Conservation (phyloP, 371 early-diverging fungal genomes). For the Rhizomucor miehei region DNA sequence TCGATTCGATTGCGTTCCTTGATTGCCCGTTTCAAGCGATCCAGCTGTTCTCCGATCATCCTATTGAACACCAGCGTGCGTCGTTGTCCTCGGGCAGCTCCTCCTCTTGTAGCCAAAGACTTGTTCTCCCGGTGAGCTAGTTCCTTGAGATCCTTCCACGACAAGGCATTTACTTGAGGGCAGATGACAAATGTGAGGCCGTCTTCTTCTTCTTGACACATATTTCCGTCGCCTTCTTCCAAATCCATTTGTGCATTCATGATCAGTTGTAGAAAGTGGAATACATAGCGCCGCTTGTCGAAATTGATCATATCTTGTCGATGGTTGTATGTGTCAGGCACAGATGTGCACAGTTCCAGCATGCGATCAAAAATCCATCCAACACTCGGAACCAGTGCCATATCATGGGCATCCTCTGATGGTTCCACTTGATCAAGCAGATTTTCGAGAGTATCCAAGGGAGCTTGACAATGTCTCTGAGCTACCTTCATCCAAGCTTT, state of each 20-base stretch:
- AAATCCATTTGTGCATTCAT: constrained; percentile 37
- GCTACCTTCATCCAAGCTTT: constrained; percentile 72
- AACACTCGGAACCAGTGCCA: constrained; percentile 41
- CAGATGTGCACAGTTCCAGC: constrained; percentile 41
- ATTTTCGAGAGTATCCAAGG: constrained; percentile 61
- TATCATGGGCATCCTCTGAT: not conserved
- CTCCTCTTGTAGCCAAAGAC: constrained; percentile 19
- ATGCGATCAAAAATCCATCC: constrained; percentile 59
- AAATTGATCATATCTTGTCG: constrained; percentile 57
- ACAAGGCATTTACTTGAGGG: constrained; percentile 18
- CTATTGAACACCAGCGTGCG: constrained; percentile 43
- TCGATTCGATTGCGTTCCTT: constrained; percentile 73
- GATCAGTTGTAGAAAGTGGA: constrained; percentile 60
- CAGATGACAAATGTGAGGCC: constrained; percentile 22
- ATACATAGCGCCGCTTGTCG: constrained; percentile 69
- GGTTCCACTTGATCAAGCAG: constrained; percentile 12
- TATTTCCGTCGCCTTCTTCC: constrained; percentile 8
- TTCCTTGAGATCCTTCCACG: constrained; percentile 40
- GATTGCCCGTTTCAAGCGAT: constrained; percentile 67
- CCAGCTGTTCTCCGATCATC: constrained; percentile 62
- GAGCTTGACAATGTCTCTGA: constrained; percentile 37
- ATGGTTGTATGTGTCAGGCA: constrained; percentile 43
- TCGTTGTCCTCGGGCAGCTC: constrained; percentile 15
- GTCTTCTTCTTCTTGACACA: constrained; percentile 9
- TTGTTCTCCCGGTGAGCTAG: constrained; percentile 36